Percentiles rank a stretch among this genome's conserved stretches.
These are phyloP conservation scores for Laetiporus sulphureus DNA, from an alignment of 1,284 basidiomycete species.

Conservation along the genomic window DNA sequence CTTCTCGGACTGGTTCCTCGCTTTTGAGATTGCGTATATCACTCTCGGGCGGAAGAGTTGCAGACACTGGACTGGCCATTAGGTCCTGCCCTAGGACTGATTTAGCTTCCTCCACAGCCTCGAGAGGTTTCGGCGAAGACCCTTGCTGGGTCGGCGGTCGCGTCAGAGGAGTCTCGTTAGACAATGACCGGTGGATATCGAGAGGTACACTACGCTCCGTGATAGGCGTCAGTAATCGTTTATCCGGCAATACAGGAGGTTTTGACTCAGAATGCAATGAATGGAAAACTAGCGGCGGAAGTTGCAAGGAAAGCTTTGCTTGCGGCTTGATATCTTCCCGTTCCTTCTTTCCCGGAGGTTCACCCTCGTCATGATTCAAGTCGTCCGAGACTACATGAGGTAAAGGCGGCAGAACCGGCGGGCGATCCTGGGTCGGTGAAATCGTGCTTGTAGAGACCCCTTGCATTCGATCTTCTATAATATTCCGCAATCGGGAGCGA, in stretches of 20 bases:
- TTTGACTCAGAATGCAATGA: constrained; percentile 5
- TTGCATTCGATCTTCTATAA: constrained; percentile 64
- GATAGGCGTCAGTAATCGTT: constrained; percentile 27
- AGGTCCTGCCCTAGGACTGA: constrained; percentile 12
- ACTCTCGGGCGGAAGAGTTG: constrained; percentile 11
- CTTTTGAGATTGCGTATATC: constrained; percentile 12
- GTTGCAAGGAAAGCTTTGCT: constrained; percentile 19
- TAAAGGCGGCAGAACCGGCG: constrained; percentile 23
- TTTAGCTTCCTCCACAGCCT: constrained; percentile 8
- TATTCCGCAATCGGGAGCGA: constrained; percentile 53
- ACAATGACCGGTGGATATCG: constrained; percentile 17
- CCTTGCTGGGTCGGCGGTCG: constrained; percentile 2
- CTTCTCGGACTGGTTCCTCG: constrained; percentile 15
- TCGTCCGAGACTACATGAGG: constrained; percentile 13
- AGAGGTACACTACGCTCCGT: constrained; percentile 22
- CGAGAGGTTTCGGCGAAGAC: constrained; percentile 11
- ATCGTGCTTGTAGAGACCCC: constrained; percentile 22
- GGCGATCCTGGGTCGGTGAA: constrained; percentile 4
- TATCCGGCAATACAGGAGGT: constrained; percentile 10
- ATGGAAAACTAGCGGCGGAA: constrained; percentile 29
- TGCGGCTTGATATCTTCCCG: constrained; percentile 1
- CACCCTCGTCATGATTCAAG: neutral
- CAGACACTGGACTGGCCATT: constrained; percentile 15
- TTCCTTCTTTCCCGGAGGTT: neutral
- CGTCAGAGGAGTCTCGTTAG: constrained; percentile 10